Evolutionary conservation across 495 filamentous ascomycete genomes (phyloP).

Genomic region (Venustampulla echinocandica): DNA sequence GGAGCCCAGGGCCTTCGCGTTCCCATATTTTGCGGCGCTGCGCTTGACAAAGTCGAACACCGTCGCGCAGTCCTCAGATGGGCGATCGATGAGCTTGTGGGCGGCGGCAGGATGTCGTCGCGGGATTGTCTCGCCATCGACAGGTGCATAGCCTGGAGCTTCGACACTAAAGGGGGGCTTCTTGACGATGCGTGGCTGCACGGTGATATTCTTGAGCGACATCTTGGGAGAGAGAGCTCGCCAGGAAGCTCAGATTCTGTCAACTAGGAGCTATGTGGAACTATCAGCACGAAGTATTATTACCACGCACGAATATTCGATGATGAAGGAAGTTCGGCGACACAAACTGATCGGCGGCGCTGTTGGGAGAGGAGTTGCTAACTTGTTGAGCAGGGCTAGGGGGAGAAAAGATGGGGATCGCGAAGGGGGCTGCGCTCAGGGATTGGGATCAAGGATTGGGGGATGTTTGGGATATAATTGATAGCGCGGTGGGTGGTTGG

Average conservation of each 20-base stretch:
- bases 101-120: constrained; percentile 67
- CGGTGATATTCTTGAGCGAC: constrained; percentile 40
- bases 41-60: constrained; percentile 77
- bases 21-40: constrained; percentile 74
- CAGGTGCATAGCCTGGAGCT: constrained; percentile 57
- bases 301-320: no score
- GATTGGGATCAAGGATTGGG: no score
- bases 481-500: no score
- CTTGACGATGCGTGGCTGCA: constrained; percentile 57
- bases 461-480: no score
- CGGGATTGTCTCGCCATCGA: constrained; percentile 85
- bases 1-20: constrained; percentile 75
- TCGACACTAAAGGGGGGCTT: constrained; percentile 71
- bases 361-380: no score
- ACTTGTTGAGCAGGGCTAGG: no score
- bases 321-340: no score
- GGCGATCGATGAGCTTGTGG: constrained; percentile 56
- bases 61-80: constrained; percentile 67
- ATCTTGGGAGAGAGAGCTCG: constrained; percentile 17
- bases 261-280: background rate
- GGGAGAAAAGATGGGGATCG: no score
- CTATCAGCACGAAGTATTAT: background rate
- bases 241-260: constrained; percentile 10
- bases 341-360: no score
- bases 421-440: no score